Percentiles rank a stretch among this genome's conserved stretches.
Conservation (phyloP, 805 yeast genomes). For the Saturnispora quitensis region DNA sequence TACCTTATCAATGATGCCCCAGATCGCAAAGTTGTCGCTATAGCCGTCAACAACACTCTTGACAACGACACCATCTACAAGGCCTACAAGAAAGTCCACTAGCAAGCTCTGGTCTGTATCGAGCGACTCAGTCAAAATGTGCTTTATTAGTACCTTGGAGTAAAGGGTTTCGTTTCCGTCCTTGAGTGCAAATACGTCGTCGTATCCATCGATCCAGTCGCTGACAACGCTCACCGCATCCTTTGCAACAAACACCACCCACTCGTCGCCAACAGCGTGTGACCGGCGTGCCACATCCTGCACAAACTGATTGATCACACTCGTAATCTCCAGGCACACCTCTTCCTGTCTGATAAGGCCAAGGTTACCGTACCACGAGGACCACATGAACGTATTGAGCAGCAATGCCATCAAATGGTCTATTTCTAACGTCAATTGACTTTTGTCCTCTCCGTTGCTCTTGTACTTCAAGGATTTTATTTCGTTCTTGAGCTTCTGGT, state of each 20-base stretch:
- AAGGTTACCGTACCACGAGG: conserved; percentile 33
- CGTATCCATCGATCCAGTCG: conserved; percentile 2
- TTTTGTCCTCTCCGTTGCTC: background rate
- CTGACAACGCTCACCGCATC: conserved; percentile 5
- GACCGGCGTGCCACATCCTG: conserved; percentile 31
- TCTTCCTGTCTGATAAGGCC: conserved; percentile 28
- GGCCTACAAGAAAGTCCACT: conserved; percentile 29
- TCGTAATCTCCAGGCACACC: conserved; percentile 33
- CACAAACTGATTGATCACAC: conserved; percentile 31
- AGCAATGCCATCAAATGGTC: conserved; percentile 39
- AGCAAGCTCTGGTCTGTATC: conserved; percentile 21
- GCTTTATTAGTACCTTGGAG: background rate
- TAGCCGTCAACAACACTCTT: conserved; percentile 35
- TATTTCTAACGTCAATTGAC: conserved; percentile 34
- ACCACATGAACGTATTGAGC: conserved; percentile 36
- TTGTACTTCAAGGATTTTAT: background rate
- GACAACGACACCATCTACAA: conserved; percentile 36
- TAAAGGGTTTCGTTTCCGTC: background rate
- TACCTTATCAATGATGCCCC: conserved; percentile 32
- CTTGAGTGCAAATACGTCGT: background rate
- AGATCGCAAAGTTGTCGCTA: conserved; percentile 43
- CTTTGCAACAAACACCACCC: background rate
- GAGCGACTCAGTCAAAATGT: background rate
- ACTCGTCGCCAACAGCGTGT: conserved; percentile 5
- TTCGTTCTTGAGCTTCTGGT: conserved; percentile 12